These are phyloP conservation scores for Mycena chlorophos DNA, from an alignment of 768 basidiomycete species.

Conservation along the genomic window DNA sequence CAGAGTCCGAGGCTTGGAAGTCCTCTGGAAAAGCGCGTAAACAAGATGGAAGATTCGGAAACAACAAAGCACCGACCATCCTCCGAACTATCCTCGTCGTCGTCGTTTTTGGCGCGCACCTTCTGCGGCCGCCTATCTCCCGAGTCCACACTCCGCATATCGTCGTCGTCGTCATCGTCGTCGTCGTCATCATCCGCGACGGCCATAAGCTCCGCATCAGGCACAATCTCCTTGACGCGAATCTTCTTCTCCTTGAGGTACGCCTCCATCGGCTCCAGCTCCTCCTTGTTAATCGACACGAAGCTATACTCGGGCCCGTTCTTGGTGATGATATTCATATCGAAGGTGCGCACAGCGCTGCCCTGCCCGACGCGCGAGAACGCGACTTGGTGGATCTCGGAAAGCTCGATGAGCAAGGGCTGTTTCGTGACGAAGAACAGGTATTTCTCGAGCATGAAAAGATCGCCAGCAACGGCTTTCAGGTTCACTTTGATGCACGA, in stretches of 20 bases:
- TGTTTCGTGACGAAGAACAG: constrained; percentile 97
- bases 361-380: constrained; percentile 93
- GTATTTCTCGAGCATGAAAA: constrained; percentile 97
- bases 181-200: constrained; percentile 66
- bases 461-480: constrained; percentile 94
- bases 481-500: constrained; percentile 97
- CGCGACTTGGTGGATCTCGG: constrained; percentile 84
- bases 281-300: constrained; percentile 93
- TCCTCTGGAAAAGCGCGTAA: constrained; percentile 58
- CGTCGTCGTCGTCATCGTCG: constrained; percentile 75
- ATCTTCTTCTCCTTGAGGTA: constrained; percentile 92
- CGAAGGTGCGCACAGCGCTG: constrained; percentile 88
- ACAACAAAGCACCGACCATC: constrained; percentile 47
- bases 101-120: constrained; percentile 49
- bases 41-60: not conserved
- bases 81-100: constrained; percentile 79
- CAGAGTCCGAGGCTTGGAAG: constrained; percentile 83
- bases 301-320: constrained; percentile 85
- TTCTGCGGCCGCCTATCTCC: constrained; percentile 66
- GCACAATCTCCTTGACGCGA: constrained; percentile 91
- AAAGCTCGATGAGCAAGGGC: constrained; percentile 85
- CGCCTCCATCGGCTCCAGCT: constrained; percentile 80
- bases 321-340: constrained; percentile 86
- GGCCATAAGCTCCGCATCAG: constrained; percentile 79
- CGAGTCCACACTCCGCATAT: constrained; percentile 80